Percentiles rank a stretch among this genome's conserved stretches.
These are phyloP conservation scores for Huntiella savannae DNA, from an alignment of 2,329 filamentous ascomycete species.

Conservation along the genomic window DNA sequence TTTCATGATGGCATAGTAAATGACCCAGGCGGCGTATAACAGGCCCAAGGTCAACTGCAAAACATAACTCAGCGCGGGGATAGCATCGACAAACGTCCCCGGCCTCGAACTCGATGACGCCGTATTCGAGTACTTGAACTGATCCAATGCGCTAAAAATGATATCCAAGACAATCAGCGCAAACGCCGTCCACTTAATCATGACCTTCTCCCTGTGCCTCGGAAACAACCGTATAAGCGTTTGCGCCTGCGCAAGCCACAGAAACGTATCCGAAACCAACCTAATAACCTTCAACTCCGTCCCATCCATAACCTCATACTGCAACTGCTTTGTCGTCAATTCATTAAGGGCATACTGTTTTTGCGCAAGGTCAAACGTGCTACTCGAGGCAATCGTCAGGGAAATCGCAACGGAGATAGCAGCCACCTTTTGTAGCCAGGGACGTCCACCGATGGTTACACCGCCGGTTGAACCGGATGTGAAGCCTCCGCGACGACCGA, in stretches of 20 bases:
- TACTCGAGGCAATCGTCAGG: constrained; percentile 78
- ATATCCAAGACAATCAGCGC: constrained; percentile 80
- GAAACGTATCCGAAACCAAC: constrained; percentile 84
- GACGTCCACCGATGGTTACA: constrained; percentile 73
- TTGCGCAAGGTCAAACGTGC: constrained; percentile 74
- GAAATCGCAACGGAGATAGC: constrained; percentile 61
- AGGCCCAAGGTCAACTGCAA: constrained; percentile 76
- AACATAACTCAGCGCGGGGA: constrained; percentile 77
- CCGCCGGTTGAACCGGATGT: constrained; percentile 63
- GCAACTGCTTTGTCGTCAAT: constrained; percentile 60
- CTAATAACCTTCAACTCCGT: constrained; percentile 76
- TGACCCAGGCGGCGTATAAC: constrained; percentile 80
- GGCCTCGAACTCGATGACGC: constrained; percentile 35
- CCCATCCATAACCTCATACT: constrained; percentile 62
- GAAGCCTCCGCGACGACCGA: constrained; percentile 68
- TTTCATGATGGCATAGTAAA: constrained; percentile 86
- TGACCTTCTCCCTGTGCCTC: constrained; percentile 87
- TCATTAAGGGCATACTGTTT: constrained; percentile 60
- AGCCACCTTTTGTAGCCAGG: constrained; percentile 79
- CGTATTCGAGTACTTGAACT: constrained; percentile 45
- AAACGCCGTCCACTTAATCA: constrained; percentile 98
- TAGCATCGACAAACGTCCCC: constrained; percentile 65
- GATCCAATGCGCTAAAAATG: constrained; percentile 80
- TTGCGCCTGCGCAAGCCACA: constrained; percentile 95
- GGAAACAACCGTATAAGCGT: constrained; percentile 91